phyloP scores from a whole-genome alignment of 2,329 filamentous ascomycete genomes.

The Xylariomycetidae sp. region DNA sequence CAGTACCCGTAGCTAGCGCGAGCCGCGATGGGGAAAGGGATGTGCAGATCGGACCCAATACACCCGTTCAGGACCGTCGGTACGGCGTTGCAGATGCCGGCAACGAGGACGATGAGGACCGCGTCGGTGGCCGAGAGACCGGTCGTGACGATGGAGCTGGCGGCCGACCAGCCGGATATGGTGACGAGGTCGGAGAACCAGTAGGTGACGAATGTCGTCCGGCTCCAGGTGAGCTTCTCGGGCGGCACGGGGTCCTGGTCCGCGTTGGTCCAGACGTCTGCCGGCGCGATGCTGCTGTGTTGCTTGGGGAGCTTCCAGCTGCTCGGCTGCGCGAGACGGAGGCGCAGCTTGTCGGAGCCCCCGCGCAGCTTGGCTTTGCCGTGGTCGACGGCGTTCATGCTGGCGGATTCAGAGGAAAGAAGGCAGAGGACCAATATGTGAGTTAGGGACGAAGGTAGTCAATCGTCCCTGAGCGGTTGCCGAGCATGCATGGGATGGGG shows the following conservation, averaged over 20 bases:
- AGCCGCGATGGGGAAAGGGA: constrained; percentile 37
- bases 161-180: constrained; percentile 24
- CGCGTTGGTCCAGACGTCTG: constrained; percentile 25
- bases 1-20: constrained; percentile 37
- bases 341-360: constrained; percentile 17
- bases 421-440: too few species aligned
- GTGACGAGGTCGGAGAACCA: constrained; percentile 43
- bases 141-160: constrained; percentile 24
- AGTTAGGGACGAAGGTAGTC: too few species aligned
- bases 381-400: too few species aligned
- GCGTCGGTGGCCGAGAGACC: constrained; percentile 37
- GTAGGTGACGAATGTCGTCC: constrained; percentile 40
- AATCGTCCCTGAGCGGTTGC: too few species aligned
- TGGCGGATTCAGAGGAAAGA: too few species aligned
- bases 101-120: constrained; percentile 43
- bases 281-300: constrained; percentile 25
- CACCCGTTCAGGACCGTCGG: constrained; percentile 41
- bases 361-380: constrained; percentile 3
- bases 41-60: constrained; percentile 27
- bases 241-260: constrained; percentile 29
- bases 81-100: constrained; percentile 40
- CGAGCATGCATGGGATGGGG: too few species aligned
- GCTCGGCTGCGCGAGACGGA: constrained; percentile 17
- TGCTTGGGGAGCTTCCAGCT: constrained; percentile 29
- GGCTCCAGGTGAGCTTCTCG: constrained; percentile 39